These are phyloP conservation scores for Aspergillus pseudoviridinutans DNA, from an alignment of 2,329 filamentous ascomycete species.

Conservation along the genomic window DNA sequence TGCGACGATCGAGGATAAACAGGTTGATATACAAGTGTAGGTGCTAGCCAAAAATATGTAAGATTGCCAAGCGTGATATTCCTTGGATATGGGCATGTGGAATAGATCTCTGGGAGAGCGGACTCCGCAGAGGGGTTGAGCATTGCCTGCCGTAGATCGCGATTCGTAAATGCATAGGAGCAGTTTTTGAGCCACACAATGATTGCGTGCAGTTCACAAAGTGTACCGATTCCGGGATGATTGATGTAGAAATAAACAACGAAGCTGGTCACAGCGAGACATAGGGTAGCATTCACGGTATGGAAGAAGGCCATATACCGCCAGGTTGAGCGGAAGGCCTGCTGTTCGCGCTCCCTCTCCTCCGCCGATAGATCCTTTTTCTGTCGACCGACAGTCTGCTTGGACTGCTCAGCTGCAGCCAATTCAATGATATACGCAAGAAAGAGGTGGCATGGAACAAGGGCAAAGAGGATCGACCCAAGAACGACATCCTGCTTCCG, in stretches of 20 bases:
- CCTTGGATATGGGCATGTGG: slow-evolving; percentile 75
- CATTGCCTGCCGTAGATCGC: slow-evolving; percentile 87
- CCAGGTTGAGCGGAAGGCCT: slow-evolving; percentile 71
- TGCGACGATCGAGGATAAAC: slow-evolving; percentile 81
- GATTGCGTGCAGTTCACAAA: slow-evolving; percentile 86
- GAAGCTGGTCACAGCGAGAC: slow-evolving; percentile 73
- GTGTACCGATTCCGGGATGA: slow-evolving; percentile 87
- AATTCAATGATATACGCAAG: slow-evolving; percentile 87
- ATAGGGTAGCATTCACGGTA: slow-evolving; percentile 75
- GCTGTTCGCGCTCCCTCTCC: slow-evolving; percentile 56
- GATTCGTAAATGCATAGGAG: slow-evolving; percentile 94
- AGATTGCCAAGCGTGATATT: slow-evolving; percentile 89
- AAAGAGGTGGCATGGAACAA: slow-evolving; percentile 87
- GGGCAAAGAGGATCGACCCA: slow-evolving; percentile 73
- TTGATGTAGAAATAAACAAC: slow-evolving; percentile 89
- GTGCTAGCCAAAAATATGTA: slow-evolving; percentile 96
- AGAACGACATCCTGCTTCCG: slow-evolving; percentile 71
- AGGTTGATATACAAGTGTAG: slow-evolving; percentile 93
- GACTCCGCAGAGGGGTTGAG: slow-evolving; percentile 69
- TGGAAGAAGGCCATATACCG: slow-evolving; percentile 74
- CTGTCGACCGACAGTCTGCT: slow-evolving; percentile 58
- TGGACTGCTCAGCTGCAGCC: slow-evolving; percentile 74
- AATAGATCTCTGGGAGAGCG: slow-evolving; percentile 76
- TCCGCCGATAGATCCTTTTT: slow-evolving; percentile 55
- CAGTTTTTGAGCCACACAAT: slow-evolving; percentile 95